These are phyloP conservation scores for Microcos paniculata DNA, from an alignment of 345 rosid genomes.

Conservation along the genomic window DNA sequence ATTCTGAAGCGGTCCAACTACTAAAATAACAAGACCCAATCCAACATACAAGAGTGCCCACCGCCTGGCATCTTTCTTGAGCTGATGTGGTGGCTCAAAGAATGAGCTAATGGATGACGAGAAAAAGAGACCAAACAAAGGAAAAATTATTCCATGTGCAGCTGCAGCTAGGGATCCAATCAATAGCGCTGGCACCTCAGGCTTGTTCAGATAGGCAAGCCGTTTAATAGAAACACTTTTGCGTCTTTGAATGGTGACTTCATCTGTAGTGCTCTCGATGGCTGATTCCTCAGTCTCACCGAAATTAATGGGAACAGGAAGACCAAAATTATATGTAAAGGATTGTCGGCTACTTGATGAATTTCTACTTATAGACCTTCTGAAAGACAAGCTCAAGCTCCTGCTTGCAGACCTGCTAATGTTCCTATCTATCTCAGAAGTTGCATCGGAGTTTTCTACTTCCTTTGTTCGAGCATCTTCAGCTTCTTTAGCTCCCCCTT, in stretches of 20 bases:
- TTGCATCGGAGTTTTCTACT: constrained; percentile 3
- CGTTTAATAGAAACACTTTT: constrained; percentile 55
- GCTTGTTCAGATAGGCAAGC: constrained; percentile 68
- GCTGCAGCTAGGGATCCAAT: constrained; percentile 62
- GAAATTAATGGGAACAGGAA: constrained; percentile 31
- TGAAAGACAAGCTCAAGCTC: constrained; percentile 27
- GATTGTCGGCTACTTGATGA: constrained; percentile 48
- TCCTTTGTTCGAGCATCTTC: constrained; percentile 22
- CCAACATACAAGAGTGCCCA: constrained; percentile 58
- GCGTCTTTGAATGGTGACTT: constrained; percentile 22
- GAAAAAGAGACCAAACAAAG: constrained; percentile 69
- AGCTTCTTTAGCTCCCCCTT: constrained; percentile 52
- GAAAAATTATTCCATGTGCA: constrained; percentile 63
- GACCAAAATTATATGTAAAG: constrained; percentile 31
- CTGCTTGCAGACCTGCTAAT: constrained; percentile 30
- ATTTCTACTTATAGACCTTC: constrained; percentile 40
- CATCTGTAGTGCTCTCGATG: constrained; percentile 5
- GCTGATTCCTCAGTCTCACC: constrained; percentile 18
- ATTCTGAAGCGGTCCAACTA: constrained; percentile 57
- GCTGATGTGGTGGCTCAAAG: constrained; percentile 40
- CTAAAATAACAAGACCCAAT: constrained; percentile 33
- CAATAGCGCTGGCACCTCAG: constrained; percentile 57
- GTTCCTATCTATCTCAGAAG: constrained; percentile 11
- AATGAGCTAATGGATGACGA: constrained; percentile 69
- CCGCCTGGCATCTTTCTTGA: constrained; percentile 51